These are phyloP conservation scores for Arachis hypogaea DNA, from an alignment of 306 rosid species.

Conservation along the genomic window DNA sequence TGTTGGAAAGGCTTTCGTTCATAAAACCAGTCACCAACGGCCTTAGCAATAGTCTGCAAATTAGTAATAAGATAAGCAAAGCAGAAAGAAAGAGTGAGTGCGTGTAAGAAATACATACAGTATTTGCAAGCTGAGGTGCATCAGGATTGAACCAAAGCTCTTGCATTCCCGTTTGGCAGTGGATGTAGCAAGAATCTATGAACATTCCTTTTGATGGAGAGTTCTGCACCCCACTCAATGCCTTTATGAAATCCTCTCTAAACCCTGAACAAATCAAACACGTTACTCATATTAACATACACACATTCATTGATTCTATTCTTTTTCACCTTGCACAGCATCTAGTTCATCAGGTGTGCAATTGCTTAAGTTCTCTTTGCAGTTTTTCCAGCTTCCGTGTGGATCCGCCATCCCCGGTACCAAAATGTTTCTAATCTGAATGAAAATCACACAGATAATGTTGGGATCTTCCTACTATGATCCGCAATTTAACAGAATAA, in stretches of 20 bases:
- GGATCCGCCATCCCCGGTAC: constrained; percentile 84
- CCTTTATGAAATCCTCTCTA: constrained; percentile 62
- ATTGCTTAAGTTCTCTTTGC: constrained; percentile 64
- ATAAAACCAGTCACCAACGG: constrained; percentile 89
- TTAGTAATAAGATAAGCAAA: constrained; percentile 17
- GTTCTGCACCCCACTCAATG: constrained; percentile 42
- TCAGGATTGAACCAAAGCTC: constrained; percentile 72
- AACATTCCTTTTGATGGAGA: constrained; percentile 67
- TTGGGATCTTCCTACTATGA: too few relatives aligned
- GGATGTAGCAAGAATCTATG: constrained; percentile 85
- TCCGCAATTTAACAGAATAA: not conserved
- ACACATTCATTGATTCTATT: too few relatives aligned
- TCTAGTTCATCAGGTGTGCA: constrained; percentile 67
- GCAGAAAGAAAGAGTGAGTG: not conserved
- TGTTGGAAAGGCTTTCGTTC: constrained; percentile 56
- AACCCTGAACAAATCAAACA: constrained; percentile 52
- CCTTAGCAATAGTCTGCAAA: constrained; percentile 76
- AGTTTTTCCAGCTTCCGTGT: constrained; percentile 60
- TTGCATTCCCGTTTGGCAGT: constrained; percentile 89
- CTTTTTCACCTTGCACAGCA: constrained; percentile 63
- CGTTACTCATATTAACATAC: too few relatives aligned
- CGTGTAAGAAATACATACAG: constrained; percentile 46
- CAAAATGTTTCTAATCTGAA: constrained; percentile 73
- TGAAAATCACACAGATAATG: not conserved
- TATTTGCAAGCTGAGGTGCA: constrained; percentile 64